Conservation (phyloP, 306 rosid genomes). For the Lathyrus tuberosus region DNA sequence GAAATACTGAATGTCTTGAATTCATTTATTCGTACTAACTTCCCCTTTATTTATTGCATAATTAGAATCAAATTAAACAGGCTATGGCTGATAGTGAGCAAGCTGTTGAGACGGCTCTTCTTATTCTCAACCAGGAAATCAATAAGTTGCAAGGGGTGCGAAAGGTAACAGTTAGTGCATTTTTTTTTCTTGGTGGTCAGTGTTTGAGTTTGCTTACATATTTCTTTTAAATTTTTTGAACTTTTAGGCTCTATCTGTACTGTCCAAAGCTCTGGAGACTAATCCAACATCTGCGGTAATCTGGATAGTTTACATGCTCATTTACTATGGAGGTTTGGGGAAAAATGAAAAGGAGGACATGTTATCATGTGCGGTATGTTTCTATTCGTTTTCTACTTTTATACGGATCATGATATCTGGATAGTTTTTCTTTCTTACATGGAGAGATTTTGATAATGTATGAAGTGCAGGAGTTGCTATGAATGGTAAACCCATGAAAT, state of each 20-base stretch:
- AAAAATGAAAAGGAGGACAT: conserved; percentile 83
- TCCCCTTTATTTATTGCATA: conserved; percentile 42
- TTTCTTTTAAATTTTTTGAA: conserved; percentile 39
- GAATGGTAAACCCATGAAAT: conserved; percentile 36
- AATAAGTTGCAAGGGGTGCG: conserved; percentile 64
- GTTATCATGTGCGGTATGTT: conserved; percentile 87
- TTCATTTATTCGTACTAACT: conserved; percentile 43
- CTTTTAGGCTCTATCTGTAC: conserved; percentile 77
- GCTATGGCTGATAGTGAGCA: conserved; percentile 68
- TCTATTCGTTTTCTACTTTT: conserved; percentile 45
- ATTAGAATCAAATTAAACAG: conserved; percentile 73
- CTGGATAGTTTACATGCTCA: conserved; percentile 81
- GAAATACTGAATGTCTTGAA: conserved; percentile 31
- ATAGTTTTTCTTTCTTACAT: conserved; percentile 19
- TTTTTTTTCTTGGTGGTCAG: conserved; percentile 28
- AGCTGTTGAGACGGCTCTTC: conserved; percentile 78
- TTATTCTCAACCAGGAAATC: conserved; percentile 75
- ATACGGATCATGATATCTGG: conserved; percentile 30
- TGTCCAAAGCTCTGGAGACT: conserved; percentile 79
- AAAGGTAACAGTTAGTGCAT: conserved; percentile 59
- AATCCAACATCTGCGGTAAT: conserved; percentile 65
- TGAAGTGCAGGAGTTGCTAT: conserved; percentile 24
- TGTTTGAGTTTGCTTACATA: conserved; percentile 20
- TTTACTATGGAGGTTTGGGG: conserved; percentile 69
- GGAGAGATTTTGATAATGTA: conserved; percentile 33